A percentile compares a stretch with the other conserved stretches of the same genome.
phyloP scores from a whole-genome alignment of 352 stramenopile genomes.

The Phytopythium delawarense region DNA sequence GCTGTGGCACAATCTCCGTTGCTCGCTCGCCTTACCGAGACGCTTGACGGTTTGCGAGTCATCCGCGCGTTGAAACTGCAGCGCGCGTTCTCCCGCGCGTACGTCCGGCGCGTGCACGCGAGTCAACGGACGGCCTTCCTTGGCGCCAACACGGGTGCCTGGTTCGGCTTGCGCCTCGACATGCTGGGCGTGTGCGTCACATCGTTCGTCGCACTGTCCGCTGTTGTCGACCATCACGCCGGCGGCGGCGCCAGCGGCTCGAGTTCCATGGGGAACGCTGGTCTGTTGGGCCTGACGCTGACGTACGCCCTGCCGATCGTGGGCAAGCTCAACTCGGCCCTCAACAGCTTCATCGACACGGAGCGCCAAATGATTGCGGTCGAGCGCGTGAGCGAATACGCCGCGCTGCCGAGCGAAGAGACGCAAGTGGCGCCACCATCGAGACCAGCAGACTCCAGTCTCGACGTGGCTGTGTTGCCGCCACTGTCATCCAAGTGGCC shows the following conservation, averaged over 20 bases:
- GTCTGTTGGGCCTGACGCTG: conserved; percentile 85
- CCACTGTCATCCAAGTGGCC: conserved; percentile 25
- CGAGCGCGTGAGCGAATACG: conserved; percentile 86
- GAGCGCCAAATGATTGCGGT: conserved; percentile 92
- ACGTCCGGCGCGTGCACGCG: conserved; percentile 43
- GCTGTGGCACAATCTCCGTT: conserved; percentile 73
- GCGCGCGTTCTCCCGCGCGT: conserved; percentile 31
- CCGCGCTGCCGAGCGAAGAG: conserved; percentile 46
- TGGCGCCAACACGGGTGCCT: conserved; percentile 61
- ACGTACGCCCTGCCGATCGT: conserved; percentile 89
- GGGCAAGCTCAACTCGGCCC: conserved; percentile 79
- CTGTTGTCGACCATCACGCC: conserved; percentile 65
- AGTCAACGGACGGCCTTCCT: conserved; percentile 81
- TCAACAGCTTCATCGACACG: conserved; percentile 84
- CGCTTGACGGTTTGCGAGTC: conserved; percentile 60
- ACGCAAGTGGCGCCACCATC: conserved; percentile 10
- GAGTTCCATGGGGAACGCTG: conserved; percentile 41
- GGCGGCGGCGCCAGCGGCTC: neutral
- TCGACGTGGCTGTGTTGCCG: conserved; percentile 4
- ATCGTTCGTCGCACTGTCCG: conserved; percentile 74
- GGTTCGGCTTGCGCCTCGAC: conserved; percentile 85
- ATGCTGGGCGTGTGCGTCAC: conserved; percentile 80
- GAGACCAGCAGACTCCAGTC: conserved; percentile 5
- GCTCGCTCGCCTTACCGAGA: conserved; percentile 67
- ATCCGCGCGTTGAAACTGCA: conserved; percentile 57